Evolutionary conservation across 345 rosid species (phyloP).

Genomic region (Lepidium africanum): DNA sequence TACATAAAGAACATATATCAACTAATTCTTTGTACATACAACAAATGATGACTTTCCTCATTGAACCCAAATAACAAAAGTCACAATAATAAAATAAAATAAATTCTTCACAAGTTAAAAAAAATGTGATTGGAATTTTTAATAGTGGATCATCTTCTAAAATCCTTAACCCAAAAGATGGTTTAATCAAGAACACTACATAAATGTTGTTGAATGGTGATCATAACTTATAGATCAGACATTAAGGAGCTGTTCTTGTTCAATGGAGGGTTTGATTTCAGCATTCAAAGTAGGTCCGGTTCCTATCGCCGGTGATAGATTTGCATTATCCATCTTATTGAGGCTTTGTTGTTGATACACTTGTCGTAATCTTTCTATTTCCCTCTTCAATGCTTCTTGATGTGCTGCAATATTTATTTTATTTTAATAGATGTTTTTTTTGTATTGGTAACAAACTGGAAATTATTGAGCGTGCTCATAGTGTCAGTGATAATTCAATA

Average conservation of each 20-base stretch:
- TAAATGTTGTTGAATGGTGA: not conserved
- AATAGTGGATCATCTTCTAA: not conserved
- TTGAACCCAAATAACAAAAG: not conserved
- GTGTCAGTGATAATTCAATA: conserved; percentile 6
- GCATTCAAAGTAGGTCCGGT: conserved; percentile 16
- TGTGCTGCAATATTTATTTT: conserved; percentile 46
- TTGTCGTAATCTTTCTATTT: conserved; percentile 80
- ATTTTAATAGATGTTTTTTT: not conserved
- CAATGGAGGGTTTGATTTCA: conserved; percentile 22
- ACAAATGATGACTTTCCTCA: conserved; percentile 3
- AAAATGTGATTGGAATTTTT: conserved; percentile 12
- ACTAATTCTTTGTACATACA: conserved; percentile 25
- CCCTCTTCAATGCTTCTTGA: conserved; percentile 79
- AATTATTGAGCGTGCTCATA: conserved; percentile 11
- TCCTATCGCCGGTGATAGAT: conserved; percentile 6
- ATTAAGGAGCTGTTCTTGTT: conserved; percentile 35
- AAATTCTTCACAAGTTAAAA: conserved; percentile 16
- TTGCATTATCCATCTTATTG: conserved; percentile 32
- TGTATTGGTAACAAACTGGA: not conserved
- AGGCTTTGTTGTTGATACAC: conserved; percentile 56
- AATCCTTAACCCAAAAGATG: conserved; percentile 6
- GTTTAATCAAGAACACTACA: not conserved
- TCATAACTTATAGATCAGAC: conserved; percentile 13
- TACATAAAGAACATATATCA: not conserved
- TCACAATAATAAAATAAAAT: not conserved